Evolutionary conservation across 352 stramenopile species (phyloP).

Genomic region (Phytophthora agathidicida): DNA sequence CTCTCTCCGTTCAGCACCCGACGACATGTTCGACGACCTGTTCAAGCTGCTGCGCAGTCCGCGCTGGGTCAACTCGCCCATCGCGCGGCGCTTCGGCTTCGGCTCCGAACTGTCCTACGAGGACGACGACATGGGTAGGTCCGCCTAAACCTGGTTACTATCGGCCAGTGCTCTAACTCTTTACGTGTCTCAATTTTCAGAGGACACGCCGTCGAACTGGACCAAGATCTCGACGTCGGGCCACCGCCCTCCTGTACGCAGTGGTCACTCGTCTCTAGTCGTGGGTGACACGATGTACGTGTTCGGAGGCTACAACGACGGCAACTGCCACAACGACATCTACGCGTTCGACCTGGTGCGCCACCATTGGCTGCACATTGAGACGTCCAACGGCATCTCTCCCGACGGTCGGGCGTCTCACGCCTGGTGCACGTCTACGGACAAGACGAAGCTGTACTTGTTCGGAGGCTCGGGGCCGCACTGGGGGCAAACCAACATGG

Average conservation of each 20-base stretch:
- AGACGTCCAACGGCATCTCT: constrained; percentile 75
- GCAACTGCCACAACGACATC: constrained; percentile 87
- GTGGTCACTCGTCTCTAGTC: constrained; percentile 80
- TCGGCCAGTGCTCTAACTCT: not conserved
- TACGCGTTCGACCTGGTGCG: constrained; percentile 83
- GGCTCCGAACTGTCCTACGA: constrained; percentile 66
- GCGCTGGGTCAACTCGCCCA: constrained; percentile 77
- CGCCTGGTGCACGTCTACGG: constrained; percentile 73
- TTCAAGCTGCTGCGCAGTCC: constrained; percentile 86
- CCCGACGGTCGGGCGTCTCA: constrained; percentile 77
- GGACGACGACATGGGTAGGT: constrained; percentile 57
- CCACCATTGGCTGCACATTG: constrained; percentile 80
- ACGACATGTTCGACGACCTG: constrained; percentile 68
- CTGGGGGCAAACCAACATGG: constrained; percentile 89
- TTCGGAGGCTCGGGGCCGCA: constrained; percentile 81
- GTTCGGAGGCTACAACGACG: constrained; percentile 87
- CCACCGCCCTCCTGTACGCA: constrained; percentile 71
- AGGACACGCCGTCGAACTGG: constrained; percentile 69
- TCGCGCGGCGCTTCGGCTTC: constrained; percentile 75
- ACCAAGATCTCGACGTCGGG: constrained; percentile 76
- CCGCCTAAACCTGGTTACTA: not conserved
- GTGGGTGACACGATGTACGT: constrained; percentile 83
- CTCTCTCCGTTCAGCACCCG: constrained; percentile 1
- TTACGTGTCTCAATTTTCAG: constrained; percentile 25
- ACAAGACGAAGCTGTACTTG: constrained; percentile 80